Percentiles rank a stretch among this genome's conserved stretches.
Conservation (phyloP, 306 rosid genomes). For the Begonia fuchsioides region DNA sequence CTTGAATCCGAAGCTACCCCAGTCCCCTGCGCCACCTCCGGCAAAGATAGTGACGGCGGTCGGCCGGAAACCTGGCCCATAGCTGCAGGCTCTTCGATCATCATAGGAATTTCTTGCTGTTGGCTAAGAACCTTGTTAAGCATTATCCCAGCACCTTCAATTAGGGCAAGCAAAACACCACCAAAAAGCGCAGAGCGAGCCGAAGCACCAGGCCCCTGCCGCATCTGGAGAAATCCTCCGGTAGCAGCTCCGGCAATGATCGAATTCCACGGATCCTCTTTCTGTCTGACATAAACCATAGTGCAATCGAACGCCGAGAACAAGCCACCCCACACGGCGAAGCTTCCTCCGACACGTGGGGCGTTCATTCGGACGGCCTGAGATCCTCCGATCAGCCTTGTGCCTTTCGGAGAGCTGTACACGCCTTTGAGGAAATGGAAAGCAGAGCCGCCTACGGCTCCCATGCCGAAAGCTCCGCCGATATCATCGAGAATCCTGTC, state of each 20-base stretch:
- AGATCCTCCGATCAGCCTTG: conserved; percentile 47
- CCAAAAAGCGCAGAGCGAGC: conserved; percentile 51
- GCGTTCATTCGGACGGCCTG: conserved; percentile 84
- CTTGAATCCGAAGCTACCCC: conserved; percentile 13
- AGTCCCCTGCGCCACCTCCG: conserved; percentile 4
- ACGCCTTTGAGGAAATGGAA: conserved; percentile 69
- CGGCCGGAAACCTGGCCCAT: conserved; percentile 27
- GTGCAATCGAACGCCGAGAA: conserved; percentile 79
- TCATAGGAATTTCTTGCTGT: conserved; percentile 46
- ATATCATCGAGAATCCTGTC: conserved; percentile 74
- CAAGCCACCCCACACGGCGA: conserved; percentile 86
- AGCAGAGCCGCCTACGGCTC: conserved; percentile 81
- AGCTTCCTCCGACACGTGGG: conserved; percentile 70
- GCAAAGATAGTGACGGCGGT: conserved; percentile 8
- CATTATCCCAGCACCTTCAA: conserved; percentile 89
- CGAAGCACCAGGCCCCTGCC: conserved; percentile 49
- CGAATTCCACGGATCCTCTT: conserved; percentile 94
- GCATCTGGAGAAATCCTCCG: conserved; percentile 74
- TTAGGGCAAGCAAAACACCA: conserved; percentile 56
- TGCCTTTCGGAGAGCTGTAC: conserved; percentile 60
- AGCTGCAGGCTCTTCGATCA: conserved; percentile 40
- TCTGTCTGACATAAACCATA: conserved; percentile 73
- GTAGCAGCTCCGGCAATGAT: conserved; percentile 79
- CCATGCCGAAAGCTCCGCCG: conserved; percentile 96
- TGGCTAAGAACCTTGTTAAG: conserved; percentile 45